phyloP scores from a whole-genome alignment of 805 yeast genomes.

The Metschnikowia anglica region DNA sequence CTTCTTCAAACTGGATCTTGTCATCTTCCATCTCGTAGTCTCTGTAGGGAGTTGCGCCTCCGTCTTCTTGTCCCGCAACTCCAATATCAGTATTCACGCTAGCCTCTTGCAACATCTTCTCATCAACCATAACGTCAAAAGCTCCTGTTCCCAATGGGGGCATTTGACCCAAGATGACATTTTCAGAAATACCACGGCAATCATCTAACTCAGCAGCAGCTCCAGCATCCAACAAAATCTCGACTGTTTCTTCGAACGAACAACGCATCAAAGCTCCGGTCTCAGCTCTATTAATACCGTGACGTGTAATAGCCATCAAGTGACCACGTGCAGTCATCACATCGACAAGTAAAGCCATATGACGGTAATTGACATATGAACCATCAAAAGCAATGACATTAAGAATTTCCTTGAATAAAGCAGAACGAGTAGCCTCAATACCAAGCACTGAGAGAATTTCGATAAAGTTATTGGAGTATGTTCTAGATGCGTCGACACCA shows the following conservation, averaged over 20 bases:
- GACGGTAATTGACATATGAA: conserved; percentile 98
- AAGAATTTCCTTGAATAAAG: conserved; percentile 88
- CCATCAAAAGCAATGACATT: conserved; percentile 99
- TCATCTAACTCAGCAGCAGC: conserved; percentile 97
- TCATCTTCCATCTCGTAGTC: conserved; percentile 60
- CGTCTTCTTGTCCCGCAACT: conserved; percentile 44
- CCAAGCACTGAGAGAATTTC: conserved; percentile 94
- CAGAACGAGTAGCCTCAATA: conserved; percentile 96
- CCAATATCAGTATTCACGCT: conserved; percentile 45
- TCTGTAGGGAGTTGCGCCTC: conserved; percentile 92
- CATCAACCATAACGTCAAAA: conserved; percentile 93
- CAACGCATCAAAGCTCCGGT: conserved; percentile 99
- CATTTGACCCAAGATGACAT: conserved; percentile 95
- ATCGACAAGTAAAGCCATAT: conserved; percentile 95
- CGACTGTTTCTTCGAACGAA: conserved; percentile 99
- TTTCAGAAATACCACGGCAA: conserved; percentile 97
- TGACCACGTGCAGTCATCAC: conserved; percentile 99
- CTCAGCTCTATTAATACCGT: conserved; percentile 97
- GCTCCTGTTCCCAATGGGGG: conserved; percentile 99
- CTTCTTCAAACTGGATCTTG: conserved; percentile 62
- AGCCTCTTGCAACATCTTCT: conserved; percentile 68
- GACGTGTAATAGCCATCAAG: conserved; percentile 98
- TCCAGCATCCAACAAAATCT: conserved; percentile 95
- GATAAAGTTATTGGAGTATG: conserved; percentile 94
- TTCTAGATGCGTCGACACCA: conserved; percentile 88